Percentiles rank a stretch among this genome's conserved stretches.
Conservation (phyloP, 768 basidiomycete species). For the Naganishia kalamii region DNA sequence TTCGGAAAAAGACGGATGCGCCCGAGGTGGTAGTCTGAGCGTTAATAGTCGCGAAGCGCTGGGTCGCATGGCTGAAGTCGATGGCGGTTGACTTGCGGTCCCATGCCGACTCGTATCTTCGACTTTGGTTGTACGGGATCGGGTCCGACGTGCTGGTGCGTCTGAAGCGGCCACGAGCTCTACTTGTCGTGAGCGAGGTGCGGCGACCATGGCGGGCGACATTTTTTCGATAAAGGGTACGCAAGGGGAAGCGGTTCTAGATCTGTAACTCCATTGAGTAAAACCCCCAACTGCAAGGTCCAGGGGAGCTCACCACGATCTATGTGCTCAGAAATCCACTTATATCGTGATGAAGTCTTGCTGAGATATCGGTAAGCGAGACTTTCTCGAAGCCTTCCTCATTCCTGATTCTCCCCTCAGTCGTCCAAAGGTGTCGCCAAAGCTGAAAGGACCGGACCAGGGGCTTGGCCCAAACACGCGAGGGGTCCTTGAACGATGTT, state of each 20-base stretch:
- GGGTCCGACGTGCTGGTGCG: constrained; percentile 11
- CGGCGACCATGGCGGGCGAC: neutral
- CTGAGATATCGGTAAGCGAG: neutral
- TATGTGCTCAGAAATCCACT: too few species aligned
- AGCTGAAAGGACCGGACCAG: neutral
- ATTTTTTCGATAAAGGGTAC: too few species aligned
- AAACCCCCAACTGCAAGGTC: too few species aligned
- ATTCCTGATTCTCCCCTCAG: neutral
- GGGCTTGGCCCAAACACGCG: neutral
- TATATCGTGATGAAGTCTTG: too few species aligned
- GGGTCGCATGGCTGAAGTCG: neutral
- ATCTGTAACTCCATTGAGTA: too few species aligned
- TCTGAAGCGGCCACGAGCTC: neutral
- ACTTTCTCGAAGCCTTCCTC: neutral
- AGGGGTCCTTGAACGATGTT: too few species aligned
- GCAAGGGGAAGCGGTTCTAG: too few species aligned
- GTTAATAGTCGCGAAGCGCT: neutral
- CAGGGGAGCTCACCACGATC: too few species aligned
- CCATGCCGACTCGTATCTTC: neutral
- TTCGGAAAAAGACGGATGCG: neutral
- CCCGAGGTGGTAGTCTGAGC: neutral
- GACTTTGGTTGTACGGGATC: neutral
- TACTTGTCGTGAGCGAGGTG: neutral
- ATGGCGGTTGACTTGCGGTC: neutral
- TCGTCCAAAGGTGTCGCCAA: neutral